A percentile compares a stretch with the other conserved stretches of the same genome.
Conservation (phyloP, 1,284 basidiomycete species). For the Rhodotorula sp. region DNA sequence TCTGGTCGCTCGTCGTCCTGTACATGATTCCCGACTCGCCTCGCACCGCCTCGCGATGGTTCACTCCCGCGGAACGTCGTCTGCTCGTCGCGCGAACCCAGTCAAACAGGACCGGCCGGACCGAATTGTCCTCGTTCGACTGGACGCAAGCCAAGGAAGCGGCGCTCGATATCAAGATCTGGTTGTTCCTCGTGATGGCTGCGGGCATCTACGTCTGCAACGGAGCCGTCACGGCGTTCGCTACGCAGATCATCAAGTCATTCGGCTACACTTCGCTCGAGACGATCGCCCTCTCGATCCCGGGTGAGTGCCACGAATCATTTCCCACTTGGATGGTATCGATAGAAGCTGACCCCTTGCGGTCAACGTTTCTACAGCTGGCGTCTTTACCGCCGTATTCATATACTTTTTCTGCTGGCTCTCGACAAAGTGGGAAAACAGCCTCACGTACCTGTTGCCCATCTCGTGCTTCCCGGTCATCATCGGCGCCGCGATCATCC, state of each 20-base stretch:
- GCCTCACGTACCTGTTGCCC: constrained; percentile 51
- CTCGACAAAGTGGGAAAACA: constrained; percentile 50
- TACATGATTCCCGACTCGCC: constrained; percentile 54
- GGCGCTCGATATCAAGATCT: constrained; percentile 53
- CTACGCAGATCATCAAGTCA: constrained; percentile 52
- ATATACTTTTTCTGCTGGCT: constrained; percentile 52
- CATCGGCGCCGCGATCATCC: constrained; percentile 53
- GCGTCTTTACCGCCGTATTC: constrained; percentile 50
- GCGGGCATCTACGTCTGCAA: constrained; percentile 50
- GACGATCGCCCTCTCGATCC: constrained; percentile 51
- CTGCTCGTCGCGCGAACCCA: constrained; percentile 50
- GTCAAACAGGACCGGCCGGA: constrained; percentile 46
- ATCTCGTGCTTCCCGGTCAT: constrained; percentile 54
- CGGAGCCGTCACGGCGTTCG: constrained; percentile 54
- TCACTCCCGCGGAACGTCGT: constrained; percentile 48
- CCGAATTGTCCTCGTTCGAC: constrained; percentile 47
- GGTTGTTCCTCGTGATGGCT: constrained; percentile 50
- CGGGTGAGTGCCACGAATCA: constrained; percentile 35
- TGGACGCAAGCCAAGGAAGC: constrained; percentile 52
- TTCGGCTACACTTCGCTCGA: constrained; percentile 54
- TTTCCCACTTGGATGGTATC: not conserved
- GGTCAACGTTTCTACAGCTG: not conserved
- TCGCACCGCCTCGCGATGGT: constrained; percentile 47
- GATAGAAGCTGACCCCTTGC: not conserved
- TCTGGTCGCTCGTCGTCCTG: constrained; percentile 52